Percentiles rank a stretch among this genome's conserved stretches.
Conservation (phyloP, 2,329 filamentous ascomycete species). For the Hypomyces perniciosus region DNA sequence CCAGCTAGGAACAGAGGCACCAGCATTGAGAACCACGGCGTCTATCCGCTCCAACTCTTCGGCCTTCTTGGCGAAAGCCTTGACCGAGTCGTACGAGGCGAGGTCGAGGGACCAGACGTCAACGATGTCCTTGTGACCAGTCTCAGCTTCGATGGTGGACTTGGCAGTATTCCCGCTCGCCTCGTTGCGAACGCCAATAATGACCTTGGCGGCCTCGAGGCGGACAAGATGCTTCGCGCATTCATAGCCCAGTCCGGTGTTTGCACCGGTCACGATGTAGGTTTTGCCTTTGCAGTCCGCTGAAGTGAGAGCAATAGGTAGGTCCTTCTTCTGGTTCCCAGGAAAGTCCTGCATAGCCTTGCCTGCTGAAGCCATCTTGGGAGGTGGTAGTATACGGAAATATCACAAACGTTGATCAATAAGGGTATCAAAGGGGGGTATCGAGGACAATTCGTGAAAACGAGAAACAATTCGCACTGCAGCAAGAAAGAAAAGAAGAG, state of each 20-base stretch:
- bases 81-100: slow-evolving; percentile 28
- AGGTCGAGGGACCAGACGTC: slow-evolving; percentile 43
- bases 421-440: too few species aligned
- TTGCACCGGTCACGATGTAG: slow-evolving; percentile 38
- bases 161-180: slow-evolving; percentile 37
- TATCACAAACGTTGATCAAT: too few species aligned
- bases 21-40: slow-evolving; percentile 37
- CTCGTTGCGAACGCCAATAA: slow-evolving; percentile 35
- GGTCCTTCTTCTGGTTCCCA: not conserved
- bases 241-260: slow-evolving; percentile 36
- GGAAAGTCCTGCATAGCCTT: slow-evolving; percentile 1
- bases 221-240: slow-evolving; percentile 35
- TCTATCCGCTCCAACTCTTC: slow-evolving; percentile 34
- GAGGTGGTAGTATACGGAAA: not conserved
- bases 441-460: too few species aligned
- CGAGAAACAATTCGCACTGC: too few species aligned
- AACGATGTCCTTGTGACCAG: slow-evolving; percentile 19
- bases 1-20: slow-evolving; percentile 14
- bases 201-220: slow-evolving; percentile 34
- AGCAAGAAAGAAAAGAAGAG: not conserved
- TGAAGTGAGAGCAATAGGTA: not conserved
- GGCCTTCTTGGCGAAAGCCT: slow-evolving; percentile 29
- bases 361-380: not conserved
- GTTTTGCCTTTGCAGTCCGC: slow-evolving; percentile 9
- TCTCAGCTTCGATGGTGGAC: slow-evolving; percentile 28